Conservation (phyloP, 2,329 filamentous ascomycete species). For the Aspergillus terreus region DNA sequence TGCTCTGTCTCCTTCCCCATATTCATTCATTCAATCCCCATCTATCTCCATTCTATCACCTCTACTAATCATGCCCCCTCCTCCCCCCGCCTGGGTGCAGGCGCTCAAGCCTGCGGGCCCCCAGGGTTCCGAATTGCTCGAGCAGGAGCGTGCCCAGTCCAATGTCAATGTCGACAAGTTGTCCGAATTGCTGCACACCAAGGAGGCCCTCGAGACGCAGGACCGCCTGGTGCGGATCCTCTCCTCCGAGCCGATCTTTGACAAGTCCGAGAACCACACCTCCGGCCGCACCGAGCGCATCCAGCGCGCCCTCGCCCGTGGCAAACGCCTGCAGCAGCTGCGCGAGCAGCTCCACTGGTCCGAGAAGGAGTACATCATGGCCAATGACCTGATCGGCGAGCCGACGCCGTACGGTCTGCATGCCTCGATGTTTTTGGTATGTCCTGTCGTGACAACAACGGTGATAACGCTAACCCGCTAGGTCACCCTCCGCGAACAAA, state of each 20-base stretch:
- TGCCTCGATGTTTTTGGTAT: slow-evolving; percentile 64
- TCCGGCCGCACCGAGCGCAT: slow-evolving; percentile 66
- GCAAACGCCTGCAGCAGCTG: slow-evolving; percentile 66
- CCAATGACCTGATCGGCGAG: slow-evolving; percentile 68
- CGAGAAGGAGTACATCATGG: slow-evolving; percentile 59
- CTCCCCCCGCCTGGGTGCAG: slow-evolving; percentile 62
- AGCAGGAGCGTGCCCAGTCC: slow-evolving; percentile 64
- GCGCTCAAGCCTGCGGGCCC: slow-evolving; percentile 62
- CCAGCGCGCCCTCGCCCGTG: slow-evolving; percentile 65
- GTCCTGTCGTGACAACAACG: slow-evolving; percentile 11
- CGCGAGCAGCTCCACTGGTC: slow-evolving; percentile 65
- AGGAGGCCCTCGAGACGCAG: slow-evolving; percentile 60
- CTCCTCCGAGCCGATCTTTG: slow-evolving; percentile 65
- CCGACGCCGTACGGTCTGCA: slow-evolving; percentile 72
- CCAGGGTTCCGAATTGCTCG: slow-evolving; percentile 66
- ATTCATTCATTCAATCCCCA: background rate
- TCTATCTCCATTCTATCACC: background rate
- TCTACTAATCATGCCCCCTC: slow-evolving; percentile 29
- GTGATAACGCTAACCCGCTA: slow-evolving; percentile 22
- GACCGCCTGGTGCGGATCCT: slow-evolving; percentile 62
- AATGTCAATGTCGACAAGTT: slow-evolving; percentile 65
- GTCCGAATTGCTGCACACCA: slow-evolving; percentile 66
- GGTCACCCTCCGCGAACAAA: slow-evolving; percentile 68
- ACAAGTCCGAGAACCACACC: slow-evolving; percentile 76
- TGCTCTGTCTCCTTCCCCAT: background rate